Conservation (phyloP, 768 basidiomycete genomes). For the Russula foetens region DNA sequence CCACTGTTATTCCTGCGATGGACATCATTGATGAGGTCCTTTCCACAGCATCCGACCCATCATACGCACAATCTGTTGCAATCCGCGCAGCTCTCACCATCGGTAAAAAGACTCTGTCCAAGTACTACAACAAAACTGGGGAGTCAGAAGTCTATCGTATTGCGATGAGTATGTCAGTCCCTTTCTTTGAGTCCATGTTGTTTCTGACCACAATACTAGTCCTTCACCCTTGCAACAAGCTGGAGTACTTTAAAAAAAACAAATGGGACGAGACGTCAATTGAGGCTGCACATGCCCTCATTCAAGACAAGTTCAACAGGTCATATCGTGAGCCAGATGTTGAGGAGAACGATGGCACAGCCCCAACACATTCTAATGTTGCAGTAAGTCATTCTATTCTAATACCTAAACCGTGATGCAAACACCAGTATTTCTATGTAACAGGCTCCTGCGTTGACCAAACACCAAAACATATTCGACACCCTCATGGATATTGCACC, state of each 20-base stretch:
- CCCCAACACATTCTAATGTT: too few species aligned
- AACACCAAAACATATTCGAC: too few species aligned
- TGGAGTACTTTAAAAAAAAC: neutral
- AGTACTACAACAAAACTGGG: conserved; percentile 28
- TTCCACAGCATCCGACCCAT: too few species aligned
- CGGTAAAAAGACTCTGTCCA: conserved; percentile 27
- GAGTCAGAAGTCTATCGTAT: conserved; percentile 27
- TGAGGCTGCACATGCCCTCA: neutral
- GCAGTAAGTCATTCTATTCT: too few species aligned
- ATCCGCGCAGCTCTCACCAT: conserved; percentile 25
- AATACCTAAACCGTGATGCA: too few species aligned
- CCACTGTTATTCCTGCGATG: conserved; percentile 33
- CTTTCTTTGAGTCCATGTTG: too few species aligned
- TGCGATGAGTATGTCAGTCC: conserved; percentile 26
- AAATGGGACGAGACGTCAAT: neutral
- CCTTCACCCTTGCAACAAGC: neutral
- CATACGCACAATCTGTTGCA: too few species aligned
- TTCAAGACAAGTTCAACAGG: neutral
- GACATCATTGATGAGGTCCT: conserved; percentile 26
- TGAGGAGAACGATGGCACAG: too few species aligned
- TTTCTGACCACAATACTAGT: too few species aligned
- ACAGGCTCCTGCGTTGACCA: too few species aligned
- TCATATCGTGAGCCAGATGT: neutral
- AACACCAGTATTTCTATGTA: too few species aligned
- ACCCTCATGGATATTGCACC: too few species aligned